Conservation (phyloP, 257 asterid genomes). For the Ilex aquifolium region DNA sequence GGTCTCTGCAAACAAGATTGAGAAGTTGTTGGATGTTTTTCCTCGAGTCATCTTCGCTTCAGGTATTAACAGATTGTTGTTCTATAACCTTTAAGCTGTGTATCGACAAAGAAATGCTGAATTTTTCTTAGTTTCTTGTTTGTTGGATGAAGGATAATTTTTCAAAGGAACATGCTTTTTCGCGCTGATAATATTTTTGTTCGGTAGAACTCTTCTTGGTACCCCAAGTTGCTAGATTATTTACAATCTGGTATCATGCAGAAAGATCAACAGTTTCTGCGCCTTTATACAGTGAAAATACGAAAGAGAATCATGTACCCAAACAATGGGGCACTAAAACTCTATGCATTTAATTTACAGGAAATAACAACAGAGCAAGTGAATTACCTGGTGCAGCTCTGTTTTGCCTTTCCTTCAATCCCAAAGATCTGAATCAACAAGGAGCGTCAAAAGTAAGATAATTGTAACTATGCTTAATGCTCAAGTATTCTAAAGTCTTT, state of each 20-base stretch:
- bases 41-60: conserved; percentile 66
- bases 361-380: conserved; percentile 39
- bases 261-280: neutral
- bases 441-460: conserved; percentile 54
- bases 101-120: neutral
- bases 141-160: neutral
- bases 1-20: conserved; percentile 63
- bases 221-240: no score
- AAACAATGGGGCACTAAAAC: no score
- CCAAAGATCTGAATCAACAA: conserved; percentile 40
- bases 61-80: conserved; percentile 40
- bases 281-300: no score
- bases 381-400: conserved; percentile 92
- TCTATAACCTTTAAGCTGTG: neutral
- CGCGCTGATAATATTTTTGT: neutral
- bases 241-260: neutral
- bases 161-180: neutral
- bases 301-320: no score
- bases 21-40: conserved; percentile 74
- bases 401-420: conserved; percentile 51
- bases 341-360: conserved; percentile 37
- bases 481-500: conserved; percentile 6
- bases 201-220: no score
- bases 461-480: conserved; percentile 5
- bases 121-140: neutral